Conservation (phyloP, 768 basidiomycete species). For the Tubosaeta sp. region DNA sequence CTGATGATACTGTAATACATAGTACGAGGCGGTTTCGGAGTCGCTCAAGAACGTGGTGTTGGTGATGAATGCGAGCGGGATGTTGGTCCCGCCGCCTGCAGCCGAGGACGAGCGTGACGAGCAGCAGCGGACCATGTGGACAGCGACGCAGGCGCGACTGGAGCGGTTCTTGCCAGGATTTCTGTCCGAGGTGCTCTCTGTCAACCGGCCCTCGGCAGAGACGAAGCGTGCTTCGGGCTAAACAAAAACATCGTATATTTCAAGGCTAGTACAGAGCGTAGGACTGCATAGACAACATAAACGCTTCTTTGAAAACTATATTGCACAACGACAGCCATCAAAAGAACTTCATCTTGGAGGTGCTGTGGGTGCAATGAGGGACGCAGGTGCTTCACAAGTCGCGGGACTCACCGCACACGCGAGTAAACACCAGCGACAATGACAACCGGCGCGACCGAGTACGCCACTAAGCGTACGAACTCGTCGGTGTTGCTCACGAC, state of each 20-base stretch:
- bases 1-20: conserved; percentile 32
- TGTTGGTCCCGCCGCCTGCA: conserved; percentile 60
- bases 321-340: conserved; percentile 11
- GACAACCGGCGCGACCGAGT: conserved; percentile 49
- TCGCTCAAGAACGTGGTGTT: conserved; percentile 94
- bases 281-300: conserved; percentile 2
- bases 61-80: conserved; percentile 88
- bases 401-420: conserved; percentile 45
- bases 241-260: conserved; percentile 2
- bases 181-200: conserved; percentile 63
- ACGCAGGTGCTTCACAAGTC: neutral
- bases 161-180: conserved; percentile 93
- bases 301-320: neutral
- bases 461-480: conserved; percentile 46
- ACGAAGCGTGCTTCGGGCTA: conserved; percentile 11
- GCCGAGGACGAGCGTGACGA: conserved; percentile 48
- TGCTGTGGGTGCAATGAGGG: conserved; percentile 31
- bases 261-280: neutral
- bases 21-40: conserved; percentile 92
- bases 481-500: conserved; percentile 33
- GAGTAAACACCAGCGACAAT: conserved; percentile 40
- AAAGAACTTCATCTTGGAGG: conserved; percentile 63
- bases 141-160: conserved; percentile 77
- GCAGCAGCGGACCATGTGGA: conserved; percentile 73
- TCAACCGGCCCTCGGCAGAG: conserved; percentile 12